phyloP scores from a whole-genome alignment of 176 grass and related monocot genomes.

The Bonia amplexicaulis region DNA sequence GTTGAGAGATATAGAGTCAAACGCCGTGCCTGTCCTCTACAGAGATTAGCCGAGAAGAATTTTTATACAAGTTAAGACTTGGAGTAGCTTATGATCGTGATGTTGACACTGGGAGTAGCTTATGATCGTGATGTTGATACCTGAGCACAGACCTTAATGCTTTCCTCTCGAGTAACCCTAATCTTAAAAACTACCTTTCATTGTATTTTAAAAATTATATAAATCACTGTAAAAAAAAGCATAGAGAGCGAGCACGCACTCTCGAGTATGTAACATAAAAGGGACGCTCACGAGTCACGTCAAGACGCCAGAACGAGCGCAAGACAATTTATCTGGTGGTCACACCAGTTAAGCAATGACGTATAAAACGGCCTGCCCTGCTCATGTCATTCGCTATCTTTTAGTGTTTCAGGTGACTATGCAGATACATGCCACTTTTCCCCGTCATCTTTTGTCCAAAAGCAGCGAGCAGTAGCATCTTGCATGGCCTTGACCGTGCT shows the following conservation, averaged over 20 bases:
- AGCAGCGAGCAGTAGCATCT: neutral
- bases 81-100: neutral
- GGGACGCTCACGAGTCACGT: neutral
- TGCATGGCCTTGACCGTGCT: neutral
- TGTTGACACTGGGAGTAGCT: neutral
- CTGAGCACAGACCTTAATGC: neutral
- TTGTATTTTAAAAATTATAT: too few relatives aligned
- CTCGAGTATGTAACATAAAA: neutral
- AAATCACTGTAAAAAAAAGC: too few relatives aligned
- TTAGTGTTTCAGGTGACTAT: neutral
- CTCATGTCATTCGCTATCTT: neutral
- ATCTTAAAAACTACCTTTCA: too few relatives aligned
- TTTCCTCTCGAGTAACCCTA: too few relatives aligned
- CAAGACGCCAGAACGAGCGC: neutral
- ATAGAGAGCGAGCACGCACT: neutral
- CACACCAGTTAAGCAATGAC: conserved; percentile 13
- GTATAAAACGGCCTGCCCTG: neutral
- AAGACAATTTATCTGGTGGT: neutral
- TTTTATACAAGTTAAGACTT: neutral
- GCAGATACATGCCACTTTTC: neutral
- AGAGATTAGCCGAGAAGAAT: neutral
- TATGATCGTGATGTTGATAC: neutral
- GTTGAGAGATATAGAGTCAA: conserved; percentile 9
- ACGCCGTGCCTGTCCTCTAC: neutral
- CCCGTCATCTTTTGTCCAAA: neutral